Evolutionary conservation across 805 yeast species (phyloP), one percentile per base, ranked within the genome.

Genomic region (Ogataea nitratoaversa): DNA sequence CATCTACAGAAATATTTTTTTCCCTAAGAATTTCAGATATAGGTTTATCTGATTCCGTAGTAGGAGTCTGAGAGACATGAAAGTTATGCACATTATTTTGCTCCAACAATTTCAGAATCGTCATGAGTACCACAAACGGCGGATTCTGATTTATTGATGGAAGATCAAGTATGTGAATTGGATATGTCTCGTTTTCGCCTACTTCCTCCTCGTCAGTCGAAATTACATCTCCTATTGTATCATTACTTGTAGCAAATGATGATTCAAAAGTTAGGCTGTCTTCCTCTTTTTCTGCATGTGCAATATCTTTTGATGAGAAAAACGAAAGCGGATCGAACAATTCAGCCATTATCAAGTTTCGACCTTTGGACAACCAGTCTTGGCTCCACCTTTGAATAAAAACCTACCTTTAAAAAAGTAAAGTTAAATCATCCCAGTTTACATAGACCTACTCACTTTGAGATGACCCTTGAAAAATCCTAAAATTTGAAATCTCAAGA

Each of bases 121-220:
- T 57, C 2, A 62, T 14, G 1, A 83, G 50, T 0, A 74, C 78
- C 1, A 45, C 53, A 6, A 56, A 56, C 1, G 85, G 76, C 0
- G 86, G 82, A 16, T 59, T 54, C 9, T 49, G 51, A 5, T 62
- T 60, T n/a, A 75, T 46, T 3, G 59, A 50, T 0, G 93, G 91
- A 2, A 84, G 59, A 52, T 84, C 91, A 5, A 81, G 63, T 0
- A 72, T 52, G 42, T 79, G 82, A 1, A 81, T 47, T 0, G 72
- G 71, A 1, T 46, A 53, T 19, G 27, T 50, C 7, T 29, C 31
- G 11, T 22, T 22, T 22, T 22, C 25, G 25, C 11, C 25, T 8
- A 8, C 7, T 22, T 22, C 9, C 7, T 22, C 25, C 25, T 22
- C 11, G 25, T 22, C 25, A 11, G 7, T 22, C 11, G 7, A 7